Base-by-base conservation (phyloP, 306 rosid species). In the Vicia faba region DNA sequence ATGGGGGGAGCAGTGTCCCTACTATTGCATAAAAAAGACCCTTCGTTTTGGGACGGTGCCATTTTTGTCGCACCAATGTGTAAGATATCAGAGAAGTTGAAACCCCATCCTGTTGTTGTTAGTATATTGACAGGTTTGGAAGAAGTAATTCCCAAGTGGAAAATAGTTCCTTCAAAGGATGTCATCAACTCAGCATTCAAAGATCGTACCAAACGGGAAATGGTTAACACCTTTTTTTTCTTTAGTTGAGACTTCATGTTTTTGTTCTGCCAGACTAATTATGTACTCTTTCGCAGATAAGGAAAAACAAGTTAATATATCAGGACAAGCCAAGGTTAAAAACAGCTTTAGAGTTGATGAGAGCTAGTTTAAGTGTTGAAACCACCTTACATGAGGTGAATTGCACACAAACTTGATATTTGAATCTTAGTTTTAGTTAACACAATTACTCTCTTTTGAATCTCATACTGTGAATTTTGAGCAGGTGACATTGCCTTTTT, bases 61-160 rank as follows among this genome's bases (percentile, higher is more conserved):
- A 56, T 93, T 83, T 89, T 93, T 26, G 87, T 86, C 46, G 99
- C 97, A 23, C 97, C 99, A 16, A 90, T 93, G 99, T 93, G 96
- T 64, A 93, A 93, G 99, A 83, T 90, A 75, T 93, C 99, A 10
- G 96, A 90, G 77, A 85, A 90, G 68, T 69, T 86, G 68, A 88
- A 80, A 78, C 98, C 97, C 35, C 89, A 77, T 72, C 97, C 90
- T 0, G 28, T 84, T 68, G 85, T 86, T 33, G 64, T 88, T 35
- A 86, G 79, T 68, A 33, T 93, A 3, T 60, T 90, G 62, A 82
- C 89, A 0, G 86, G 26, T 61, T 73, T 88, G 44, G 99, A 76
- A 82, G 87, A 71, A 56, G 53, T 93, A 25, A 82, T 86, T 59
- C 99, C 97, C 4, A 90, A 70, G 54, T 90, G 96, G 97, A 90